Percentiles rank a stretch among this genome's conserved stretches.
Evolutionary conservation across 345 rosid species (phyloP).

Genomic region (Eucalyptus coolabah): DNA sequence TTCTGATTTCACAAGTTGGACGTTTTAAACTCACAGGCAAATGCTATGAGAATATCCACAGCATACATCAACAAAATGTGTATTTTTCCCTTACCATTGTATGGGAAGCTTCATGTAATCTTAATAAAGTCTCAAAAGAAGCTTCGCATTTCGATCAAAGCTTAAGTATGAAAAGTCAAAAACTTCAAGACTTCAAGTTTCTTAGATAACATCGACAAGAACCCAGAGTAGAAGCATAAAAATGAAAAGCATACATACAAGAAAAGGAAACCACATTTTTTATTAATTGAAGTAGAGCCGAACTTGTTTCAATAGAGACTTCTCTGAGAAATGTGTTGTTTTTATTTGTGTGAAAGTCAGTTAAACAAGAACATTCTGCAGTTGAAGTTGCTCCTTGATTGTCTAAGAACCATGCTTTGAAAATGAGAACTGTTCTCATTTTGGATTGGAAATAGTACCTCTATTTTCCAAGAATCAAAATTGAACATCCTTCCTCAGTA

Average conservation of each 20-base stretch:
- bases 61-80: neutral
- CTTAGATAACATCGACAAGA: neutral
- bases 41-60: neutral
- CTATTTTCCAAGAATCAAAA: neutral
- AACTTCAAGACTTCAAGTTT: neutral
- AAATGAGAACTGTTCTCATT: neutral
- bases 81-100: neutral
- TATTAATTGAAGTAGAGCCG: neutral
- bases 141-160: neutral
- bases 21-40: neutral
- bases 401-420: neutral
- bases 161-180: neutral
- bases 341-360: neutral
- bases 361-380: neutral
- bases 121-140: neutral
- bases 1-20: neutral
- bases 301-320: neutral
- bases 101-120: neutral
- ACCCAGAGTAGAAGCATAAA: neutral
- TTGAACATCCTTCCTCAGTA: neutral
- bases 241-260: neutral
- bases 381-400: neutral
- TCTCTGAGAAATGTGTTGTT: neutral
- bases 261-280: neutral
- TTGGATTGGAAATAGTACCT: neutral